Percentiles rank a stretch among this genome's conserved stretches.
phyloP scores from a whole-genome alignment of 208 protist species.

The Vickermania ingenoplastis region DNA sequence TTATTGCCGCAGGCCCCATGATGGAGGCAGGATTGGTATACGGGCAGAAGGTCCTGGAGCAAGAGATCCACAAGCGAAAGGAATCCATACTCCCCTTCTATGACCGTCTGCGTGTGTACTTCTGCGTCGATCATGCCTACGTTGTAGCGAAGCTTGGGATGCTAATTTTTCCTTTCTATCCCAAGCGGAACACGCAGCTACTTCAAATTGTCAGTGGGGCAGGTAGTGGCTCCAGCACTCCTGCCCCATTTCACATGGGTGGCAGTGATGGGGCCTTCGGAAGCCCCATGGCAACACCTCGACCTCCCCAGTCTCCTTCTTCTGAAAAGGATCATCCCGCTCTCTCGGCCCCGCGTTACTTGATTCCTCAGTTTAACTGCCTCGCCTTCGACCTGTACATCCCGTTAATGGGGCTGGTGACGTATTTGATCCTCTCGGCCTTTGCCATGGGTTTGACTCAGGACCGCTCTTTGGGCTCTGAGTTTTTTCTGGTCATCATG shows the following conservation, averaged over 20 bases:
- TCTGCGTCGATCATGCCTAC: slow-evolving; percentile 71
- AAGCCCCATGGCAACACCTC: background rate
- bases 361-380: slow-evolving; percentile 38
- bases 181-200: background rate
- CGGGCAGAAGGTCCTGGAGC: slow-evolving; percentile 56
- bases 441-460: slow-evolving; percentile 34
- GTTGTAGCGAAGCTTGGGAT: slow-evolving; percentile 62
- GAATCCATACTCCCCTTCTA: slow-evolving; percentile 56
- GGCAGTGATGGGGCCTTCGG: background rate
- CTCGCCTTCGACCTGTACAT: slow-evolving; percentile 76
- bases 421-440: slow-evolving; percentile 65
- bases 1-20: slow-evolving; percentile 24
- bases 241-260: background rate
- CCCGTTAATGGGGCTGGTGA: slow-evolving; percentile 71
- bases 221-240: background rate
- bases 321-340: background rate
- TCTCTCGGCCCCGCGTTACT: background rate
- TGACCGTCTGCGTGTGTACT: slow-evolving; percentile 40
- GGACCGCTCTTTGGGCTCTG: slow-evolving; percentile 29
- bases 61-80: slow-evolving; percentile 51
- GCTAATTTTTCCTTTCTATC: slow-evolving; percentile 56
- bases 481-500: slow-evolving; percentile 42
- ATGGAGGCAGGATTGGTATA: slow-evolving; percentile 71
- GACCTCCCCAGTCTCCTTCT: no score
- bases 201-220: background rate